Base-by-base conservation (phyloP, 2,329 filamentous ascomycete genomes). In the Leptodontidium sp. region DNA sequence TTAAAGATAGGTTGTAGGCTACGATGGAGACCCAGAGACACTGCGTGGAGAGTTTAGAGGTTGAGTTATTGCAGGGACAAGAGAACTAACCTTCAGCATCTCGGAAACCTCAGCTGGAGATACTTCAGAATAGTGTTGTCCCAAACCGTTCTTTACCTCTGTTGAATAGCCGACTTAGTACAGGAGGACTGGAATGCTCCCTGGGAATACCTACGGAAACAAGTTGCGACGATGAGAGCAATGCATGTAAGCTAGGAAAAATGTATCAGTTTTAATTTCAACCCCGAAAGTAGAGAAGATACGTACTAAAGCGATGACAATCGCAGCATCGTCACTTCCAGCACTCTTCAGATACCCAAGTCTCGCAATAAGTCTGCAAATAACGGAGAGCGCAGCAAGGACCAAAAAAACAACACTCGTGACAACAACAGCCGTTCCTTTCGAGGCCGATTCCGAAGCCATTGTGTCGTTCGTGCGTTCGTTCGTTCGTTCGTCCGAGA, bases 1-100 rank as follows among this genome's bases (percentile, higher is more conserved):
- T 76, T 43, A 80, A 75, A 14, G 76, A 71, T 24, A 77, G 26
- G 70, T 80, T 80, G 73, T 81, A 82, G 26, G 77, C 69, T 32
- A 80, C 55, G 29, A 81, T 78, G n/a, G 76, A 75, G 8, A 73
- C 67, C 57, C 77, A 79, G 7, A 82, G 74, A 0, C 73, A 71
- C 78, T 79, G 57, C 1, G 17, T 29, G 12, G 24, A 8, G 43
- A 6, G 6, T 50, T 62, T 6, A 35, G 5, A 29, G 24, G 9
- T 32, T 32, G 29, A 32, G 7, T 45, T 2, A 24, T 12, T 29
- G 0, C 15, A 17, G 24, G 11, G 29, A n/a, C 11, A 24, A 11
- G 9, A 7, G 11, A 21, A 43, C 67, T 52, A 64, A 74, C 73
- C 71, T 76, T 74, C 68, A 76, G 70, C 26, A 75, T 71, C 1